Percentiles rank a stretch among this genome's conserved stretches.
Conservation (phyloP, 257 asterid species). For the Avicennia marina region DNA sequence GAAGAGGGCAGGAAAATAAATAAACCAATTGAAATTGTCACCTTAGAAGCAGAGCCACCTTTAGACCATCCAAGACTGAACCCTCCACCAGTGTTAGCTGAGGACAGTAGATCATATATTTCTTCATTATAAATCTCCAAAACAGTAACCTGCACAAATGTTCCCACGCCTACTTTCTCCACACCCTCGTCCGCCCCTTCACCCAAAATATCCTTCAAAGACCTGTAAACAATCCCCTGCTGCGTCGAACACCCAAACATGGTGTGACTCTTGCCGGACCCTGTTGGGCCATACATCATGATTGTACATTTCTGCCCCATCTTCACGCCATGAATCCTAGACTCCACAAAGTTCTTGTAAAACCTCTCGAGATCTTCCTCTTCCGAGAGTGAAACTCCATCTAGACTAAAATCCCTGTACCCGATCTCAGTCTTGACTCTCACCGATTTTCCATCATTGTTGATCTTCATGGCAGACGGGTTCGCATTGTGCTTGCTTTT, state of each 20-base stretch:
- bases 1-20: background rate
- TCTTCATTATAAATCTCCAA: conserved; percentile 94
- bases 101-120: conserved; percentile 67
- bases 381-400: conserved; percentile 81
- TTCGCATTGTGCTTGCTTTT: conserved; percentile 26
- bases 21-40: conserved; percentile 8
- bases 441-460: conserved; percentile 47
- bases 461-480: conserved; percentile 45
- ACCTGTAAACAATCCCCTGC: conserved; percentile 80
- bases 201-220: conserved; percentile 73
- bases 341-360: conserved; percentile 64
- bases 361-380: conserved; percentile 72
- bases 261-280: conserved; percentile 91
- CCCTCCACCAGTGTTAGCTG: conserved; percentile 57
- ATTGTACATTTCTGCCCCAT: conserved; percentile 84
- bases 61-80: conserved; percentile 76
- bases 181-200: conserved; percentile 46
- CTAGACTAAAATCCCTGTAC: conserved; percentile 72
- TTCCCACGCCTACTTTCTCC: conserved; percentile 47
- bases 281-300: conserved; percentile 98
- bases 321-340: conserved; percentile 75
- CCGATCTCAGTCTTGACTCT: conserved; percentile 74
- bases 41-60: conserved; percentile 73
- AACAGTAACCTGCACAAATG: conserved; percentile 83
- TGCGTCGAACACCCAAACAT: conserved; percentile 80